These are phyloP conservation scores for Epichloe gansuensis DNA, from an alignment of 2,329 filamentous ascomycete species.

Conservation along the genomic window DNA sequence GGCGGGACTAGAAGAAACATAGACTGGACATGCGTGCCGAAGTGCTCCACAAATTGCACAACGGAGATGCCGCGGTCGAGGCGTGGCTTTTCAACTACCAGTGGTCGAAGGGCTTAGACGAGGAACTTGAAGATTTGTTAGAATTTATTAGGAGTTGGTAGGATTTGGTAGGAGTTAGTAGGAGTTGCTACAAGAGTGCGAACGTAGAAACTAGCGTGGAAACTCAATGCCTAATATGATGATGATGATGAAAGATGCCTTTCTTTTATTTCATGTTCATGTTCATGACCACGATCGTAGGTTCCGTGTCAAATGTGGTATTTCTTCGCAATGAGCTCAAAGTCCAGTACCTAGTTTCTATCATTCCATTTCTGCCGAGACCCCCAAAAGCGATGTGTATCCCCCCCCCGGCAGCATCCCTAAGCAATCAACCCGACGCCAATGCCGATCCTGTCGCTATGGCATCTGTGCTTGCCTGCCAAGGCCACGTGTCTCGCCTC, in stretches of 20 bases:
- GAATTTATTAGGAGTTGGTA: no score
- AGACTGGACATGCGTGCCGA: background rate
- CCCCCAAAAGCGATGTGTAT: background rate
- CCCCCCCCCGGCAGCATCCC: background rate
- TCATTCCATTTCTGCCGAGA: background rate
- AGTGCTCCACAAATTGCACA: background rate
- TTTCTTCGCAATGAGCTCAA: no score
- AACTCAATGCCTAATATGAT: background rate
- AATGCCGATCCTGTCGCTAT: background rate
- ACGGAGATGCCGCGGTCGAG: background rate
- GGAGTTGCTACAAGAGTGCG: background rate
- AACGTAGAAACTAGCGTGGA: background rate
- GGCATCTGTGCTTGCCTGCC: no score
- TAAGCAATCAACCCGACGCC: background rate
- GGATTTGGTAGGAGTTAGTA: no score
- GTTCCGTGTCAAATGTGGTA: no score
- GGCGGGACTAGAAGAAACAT: constrained; percentile 9
- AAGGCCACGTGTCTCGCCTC: no score
- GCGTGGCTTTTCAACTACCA: background rate
- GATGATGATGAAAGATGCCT: background rate
- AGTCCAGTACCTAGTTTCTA: no score
- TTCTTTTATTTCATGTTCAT: no score
- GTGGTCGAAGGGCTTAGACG: background rate
- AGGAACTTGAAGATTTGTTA: background rate
- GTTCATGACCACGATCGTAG: no score